phyloP scores from a whole-genome alignment of 1,139 yeast genomes.

The Ogataea hybrid region DNA sequence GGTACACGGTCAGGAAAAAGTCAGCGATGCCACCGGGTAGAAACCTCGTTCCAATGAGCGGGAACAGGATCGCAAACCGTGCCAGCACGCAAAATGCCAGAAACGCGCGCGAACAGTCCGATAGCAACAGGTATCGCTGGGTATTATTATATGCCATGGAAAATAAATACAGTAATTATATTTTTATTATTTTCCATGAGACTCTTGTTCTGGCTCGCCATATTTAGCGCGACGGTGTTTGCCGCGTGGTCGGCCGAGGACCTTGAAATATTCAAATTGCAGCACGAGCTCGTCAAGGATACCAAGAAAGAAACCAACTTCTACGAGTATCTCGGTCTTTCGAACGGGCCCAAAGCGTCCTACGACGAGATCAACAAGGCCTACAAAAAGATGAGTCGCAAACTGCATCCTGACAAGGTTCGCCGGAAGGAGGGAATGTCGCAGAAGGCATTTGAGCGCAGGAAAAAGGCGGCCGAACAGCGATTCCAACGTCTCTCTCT shows the following conservation, averaged over 20 bases:
- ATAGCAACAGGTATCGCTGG: slow-evolving; percentile 15
- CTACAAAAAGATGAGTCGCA: slow-evolving; percentile 66
- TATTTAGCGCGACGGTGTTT: slow-evolving; percentile 21
- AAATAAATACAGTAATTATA: neutral
- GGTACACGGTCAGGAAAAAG: slow-evolving; percentile 35
- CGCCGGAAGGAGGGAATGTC: slow-evolving; percentile 33
- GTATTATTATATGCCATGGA: slow-evolving; percentile 18
- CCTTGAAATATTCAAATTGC: slow-evolving; percentile 75
- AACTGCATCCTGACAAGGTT: slow-evolving; percentile 81
- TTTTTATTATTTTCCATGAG: slow-evolving; percentile 9
- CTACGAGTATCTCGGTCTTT: slow-evolving; percentile 62
- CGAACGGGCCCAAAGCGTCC: slow-evolving; percentile 52
- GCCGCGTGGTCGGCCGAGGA: slow-evolving; percentile 57
- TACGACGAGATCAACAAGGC: slow-evolving; percentile 70
- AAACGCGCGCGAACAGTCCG: slow-evolving; percentile 38
- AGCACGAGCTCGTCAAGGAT: slow-evolving; percentile 61
- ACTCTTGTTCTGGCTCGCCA: slow-evolving; percentile 11
- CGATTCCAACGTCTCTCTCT: slow-evolving; percentile 73
- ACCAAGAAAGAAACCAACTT: slow-evolving; percentile 65
- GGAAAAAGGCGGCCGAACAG: slow-evolving; percentile 47
- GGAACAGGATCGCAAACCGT: slow-evolving; percentile 51
- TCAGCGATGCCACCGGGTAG: slow-evolving; percentile 71
- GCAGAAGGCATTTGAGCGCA: slow-evolving; percentile 33
- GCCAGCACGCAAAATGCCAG: slow-evolving; percentile 52
- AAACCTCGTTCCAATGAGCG: slow-evolving; percentile 59